Evolutionary conservation across 2,329 filamentous ascomycete species (phyloP).

Genomic region (Trichoderma sp.): DNA sequence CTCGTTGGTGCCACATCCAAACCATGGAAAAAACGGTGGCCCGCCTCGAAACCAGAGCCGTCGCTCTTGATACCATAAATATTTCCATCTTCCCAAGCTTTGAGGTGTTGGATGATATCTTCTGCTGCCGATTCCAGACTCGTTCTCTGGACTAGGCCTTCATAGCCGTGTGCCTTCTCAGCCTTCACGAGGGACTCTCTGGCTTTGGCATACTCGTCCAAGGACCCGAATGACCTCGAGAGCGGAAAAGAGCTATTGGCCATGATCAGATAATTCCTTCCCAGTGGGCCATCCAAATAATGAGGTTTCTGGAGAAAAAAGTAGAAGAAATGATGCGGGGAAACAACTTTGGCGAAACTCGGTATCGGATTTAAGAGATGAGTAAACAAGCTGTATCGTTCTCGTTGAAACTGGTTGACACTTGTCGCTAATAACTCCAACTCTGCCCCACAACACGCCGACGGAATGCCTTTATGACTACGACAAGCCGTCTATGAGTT

Average conservation of each 20-base stretch:
- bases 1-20: conserved; percentile 50
- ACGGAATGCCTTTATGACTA: not conserved
- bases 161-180: conserved; percentile 3
- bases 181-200: conserved; percentile 10
- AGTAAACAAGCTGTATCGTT: not conserved
- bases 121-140: not conserved
- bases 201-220: conserved; percentile 12
- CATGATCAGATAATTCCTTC: not conserved
- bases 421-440: not conserved
- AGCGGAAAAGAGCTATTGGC: not conserved
- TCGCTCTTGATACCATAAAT: conserved; percentile 11
- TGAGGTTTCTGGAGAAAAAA: not conserved
- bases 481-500: not conserved
- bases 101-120: not conserved
- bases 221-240: not conserved
- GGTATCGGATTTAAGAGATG: not conserved
- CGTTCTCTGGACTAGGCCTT: not conserved
- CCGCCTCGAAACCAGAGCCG: not conserved
- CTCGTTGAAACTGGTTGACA: not conserved
- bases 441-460: not conserved
- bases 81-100: conserved; percentile 2
- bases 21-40: conserved; percentile 14
- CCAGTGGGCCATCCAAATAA: not conserved
- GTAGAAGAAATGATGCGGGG: not conserved
- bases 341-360: not conserved